A percentile compares a stretch with the other conserved stretches of the same genome.
Conservation (phyloP, 2,329 filamentous ascomycete genomes). For the Didymella lethalis region DNA sequence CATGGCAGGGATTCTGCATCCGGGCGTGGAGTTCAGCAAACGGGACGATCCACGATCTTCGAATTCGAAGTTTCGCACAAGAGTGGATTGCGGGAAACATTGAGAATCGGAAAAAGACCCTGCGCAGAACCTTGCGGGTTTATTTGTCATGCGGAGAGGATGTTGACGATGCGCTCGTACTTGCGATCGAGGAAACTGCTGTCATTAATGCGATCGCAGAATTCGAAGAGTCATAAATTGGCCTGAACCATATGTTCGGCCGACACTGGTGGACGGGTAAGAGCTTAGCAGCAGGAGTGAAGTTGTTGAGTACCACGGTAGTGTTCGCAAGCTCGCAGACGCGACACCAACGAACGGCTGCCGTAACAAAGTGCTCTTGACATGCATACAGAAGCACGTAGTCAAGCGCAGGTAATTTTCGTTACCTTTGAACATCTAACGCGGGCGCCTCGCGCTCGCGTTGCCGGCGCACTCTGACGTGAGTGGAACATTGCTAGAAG, state of each 20-base stretch:
- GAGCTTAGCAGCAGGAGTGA: conserved; percentile 2
- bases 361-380: conserved; percentile 1
- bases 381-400: conserved; percentile 11
- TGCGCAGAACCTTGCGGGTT: background rate
- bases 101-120: background rate
- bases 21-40: conserved; percentile 24
- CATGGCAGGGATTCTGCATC: conserved; percentile 24
- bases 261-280: conserved; percentile 4
- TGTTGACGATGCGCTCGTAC: background rate
- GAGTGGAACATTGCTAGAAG: conserved; percentile 22
- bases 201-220: conserved; percentile 2
- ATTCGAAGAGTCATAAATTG: conserved; percentile 5
- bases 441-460: conserved; percentile 7
- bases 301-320: conserved; percentile 11
- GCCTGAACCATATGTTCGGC: conserved; percentile 3
- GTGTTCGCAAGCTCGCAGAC: background rate
- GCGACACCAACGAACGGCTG: conserved; percentile 5
- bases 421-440: background rate
- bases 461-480: conserved; percentile 31
- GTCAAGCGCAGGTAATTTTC: conserved; percentile 10
- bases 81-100: conserved; percentile 11
- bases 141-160: conserved; percentile 8
- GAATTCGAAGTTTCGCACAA: conserved; percentile 14
- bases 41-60: conserved; percentile 34
- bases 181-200: conserved; percentile 8